Conservation (phyloP, 371 early-diverging fungal genomes). For the Paramicrosporidium saccamoebae region DNA sequence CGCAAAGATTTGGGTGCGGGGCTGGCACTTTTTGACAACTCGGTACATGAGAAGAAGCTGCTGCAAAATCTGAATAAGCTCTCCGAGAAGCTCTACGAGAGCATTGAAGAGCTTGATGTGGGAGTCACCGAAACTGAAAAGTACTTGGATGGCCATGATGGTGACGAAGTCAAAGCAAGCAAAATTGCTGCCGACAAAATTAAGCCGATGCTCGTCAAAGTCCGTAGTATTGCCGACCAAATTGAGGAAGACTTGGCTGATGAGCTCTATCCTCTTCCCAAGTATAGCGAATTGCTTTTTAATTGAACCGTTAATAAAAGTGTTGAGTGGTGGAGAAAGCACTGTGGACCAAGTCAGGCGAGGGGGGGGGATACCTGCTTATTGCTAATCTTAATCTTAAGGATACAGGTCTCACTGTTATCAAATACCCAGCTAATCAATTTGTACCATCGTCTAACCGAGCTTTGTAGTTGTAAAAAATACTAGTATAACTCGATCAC, state of each 20-base stretch:
- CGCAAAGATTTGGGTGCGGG: conserved; percentile 38
- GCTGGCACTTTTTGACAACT: conserved; percentile 14
- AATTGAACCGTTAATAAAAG: too few species aligned
- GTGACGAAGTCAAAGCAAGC: conserved; percentile 5
- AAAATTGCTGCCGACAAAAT: conserved; percentile 15
- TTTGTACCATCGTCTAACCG: too few species aligned
- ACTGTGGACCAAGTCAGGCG: too few species aligned
- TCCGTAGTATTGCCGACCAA: conserved; percentile 30
- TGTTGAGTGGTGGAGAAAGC: too few species aligned
- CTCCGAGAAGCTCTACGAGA: conserved; percentile 11
- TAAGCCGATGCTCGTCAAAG: conserved; percentile 24
- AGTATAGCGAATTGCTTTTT: conserved; percentile 74
- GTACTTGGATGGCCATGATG: conserved; percentile 11
- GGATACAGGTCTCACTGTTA: too few species aligned
- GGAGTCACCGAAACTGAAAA: conserved; percentile 16
- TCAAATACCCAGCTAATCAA: too few species aligned
- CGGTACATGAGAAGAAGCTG: conserved; percentile 23
- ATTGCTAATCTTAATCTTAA: too few species aligned
- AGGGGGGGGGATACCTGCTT: too few species aligned
- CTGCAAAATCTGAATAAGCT: conserved; percentile 27
- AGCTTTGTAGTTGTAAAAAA: too few species aligned
- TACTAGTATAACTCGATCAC: too few species aligned
- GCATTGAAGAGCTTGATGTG: conserved; percentile 13
- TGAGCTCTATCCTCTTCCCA: conserved; percentile 78
- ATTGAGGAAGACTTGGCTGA: conserved; percentile 47